Base-by-base conservation (phyloP, 192 early-diverging fungal species). In the Coemansia sp. region DNA sequence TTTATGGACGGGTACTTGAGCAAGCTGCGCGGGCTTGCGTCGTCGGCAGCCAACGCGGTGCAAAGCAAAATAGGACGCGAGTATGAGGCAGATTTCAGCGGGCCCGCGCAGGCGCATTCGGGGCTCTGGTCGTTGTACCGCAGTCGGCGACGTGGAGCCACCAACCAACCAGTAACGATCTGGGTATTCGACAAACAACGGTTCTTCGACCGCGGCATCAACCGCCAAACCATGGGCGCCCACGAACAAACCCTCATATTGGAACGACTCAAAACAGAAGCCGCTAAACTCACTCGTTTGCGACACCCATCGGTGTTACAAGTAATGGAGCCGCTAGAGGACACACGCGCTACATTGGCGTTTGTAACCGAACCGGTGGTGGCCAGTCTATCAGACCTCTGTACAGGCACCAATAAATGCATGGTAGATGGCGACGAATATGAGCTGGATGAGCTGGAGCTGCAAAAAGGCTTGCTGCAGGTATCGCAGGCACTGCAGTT, bases 281-380 rank as follows among this genome's bases (percentile, higher is more conserved):
- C 85, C 0, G 78, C 85, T 11, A 85, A 91, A 71, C 69, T 93
- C 4, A 71, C 91, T 17, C 85, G 90, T 17, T 69, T 94, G 52
- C 85, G 93, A 49, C 93, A 94, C 67, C 93, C 93, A 12, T 85
- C 84, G 29, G 77, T 94, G 55, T 66, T 94, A 31, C 88, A 89
- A 64, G 86, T 93, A 31, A 85, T 88, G 7, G 93, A 93, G 61
- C 87, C 92, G 4, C 67, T 92, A 17, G 85, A 87, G 31, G 88
- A 91, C 60, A 85, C 87, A 5, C 83, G 89, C 32, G 72, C 82
- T 30, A 75, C 85, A 0, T 78, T 91, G 30, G 85, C 85, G 63
- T 94, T 94, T 84, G 92, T 87, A 5, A 90, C 90, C 0, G 93
- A 94, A 58, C 92, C 86, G 0, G 75, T 94, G 5, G 52, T 85